Evolutionary conservation across 352 stramenopile genomes (phyloP).

Genomic region (Phytophthora sojae): DNA sequence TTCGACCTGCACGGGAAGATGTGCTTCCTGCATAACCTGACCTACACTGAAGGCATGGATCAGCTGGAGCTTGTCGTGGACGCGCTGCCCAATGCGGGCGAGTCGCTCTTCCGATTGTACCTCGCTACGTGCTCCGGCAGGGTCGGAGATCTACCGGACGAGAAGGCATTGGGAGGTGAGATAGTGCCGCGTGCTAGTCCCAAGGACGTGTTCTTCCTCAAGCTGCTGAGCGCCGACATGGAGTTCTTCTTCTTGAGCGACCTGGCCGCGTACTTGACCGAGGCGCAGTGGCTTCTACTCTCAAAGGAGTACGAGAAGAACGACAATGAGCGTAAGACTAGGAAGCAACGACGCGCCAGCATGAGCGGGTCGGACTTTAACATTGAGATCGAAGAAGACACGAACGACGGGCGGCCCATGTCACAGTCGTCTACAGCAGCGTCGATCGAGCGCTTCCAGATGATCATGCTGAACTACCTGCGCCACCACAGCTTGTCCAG

Average conservation of each 20-base stretch:
- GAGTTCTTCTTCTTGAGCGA: constrained; percentile 82
- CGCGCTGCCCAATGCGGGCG: constrained; percentile 58
- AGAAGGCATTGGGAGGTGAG: constrained; percentile 15
- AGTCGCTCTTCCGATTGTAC: constrained; percentile 74
- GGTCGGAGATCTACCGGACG: constrained; percentile 22
- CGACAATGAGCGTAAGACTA: constrained; percentile 40
- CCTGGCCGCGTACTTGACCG: constrained; percentile 58
- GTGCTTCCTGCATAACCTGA: constrained; percentile 72
- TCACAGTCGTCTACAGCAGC: constrained; percentile 15
- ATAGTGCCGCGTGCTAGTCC: constrained; percentile 11
- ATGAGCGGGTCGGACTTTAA: constrained; percentile 17
- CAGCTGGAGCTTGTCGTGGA: constrained; percentile 65
- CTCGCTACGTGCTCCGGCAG: constrained; percentile 49
- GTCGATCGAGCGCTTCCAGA: constrained; percentile 63
- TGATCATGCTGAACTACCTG: constrained; percentile 70
- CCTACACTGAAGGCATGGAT: constrained; percentile 56
- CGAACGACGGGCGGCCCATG: constrained; percentile 13
- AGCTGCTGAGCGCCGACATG: constrained; percentile 63
- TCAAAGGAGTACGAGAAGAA: constrained; percentile 74
- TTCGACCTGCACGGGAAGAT: constrained; percentile 68
- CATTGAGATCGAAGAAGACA: constrained; percentile 32
- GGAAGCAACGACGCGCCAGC: constrained; percentile 27
- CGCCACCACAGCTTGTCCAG: constrained; percentile 60
- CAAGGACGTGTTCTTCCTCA: constrained; percentile 69
- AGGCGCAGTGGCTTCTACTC: constrained; percentile 72